Conservation (phyloP, 495 filamentous ascomycete genomes). For the Hypoxylon subgilvum region DNA sequence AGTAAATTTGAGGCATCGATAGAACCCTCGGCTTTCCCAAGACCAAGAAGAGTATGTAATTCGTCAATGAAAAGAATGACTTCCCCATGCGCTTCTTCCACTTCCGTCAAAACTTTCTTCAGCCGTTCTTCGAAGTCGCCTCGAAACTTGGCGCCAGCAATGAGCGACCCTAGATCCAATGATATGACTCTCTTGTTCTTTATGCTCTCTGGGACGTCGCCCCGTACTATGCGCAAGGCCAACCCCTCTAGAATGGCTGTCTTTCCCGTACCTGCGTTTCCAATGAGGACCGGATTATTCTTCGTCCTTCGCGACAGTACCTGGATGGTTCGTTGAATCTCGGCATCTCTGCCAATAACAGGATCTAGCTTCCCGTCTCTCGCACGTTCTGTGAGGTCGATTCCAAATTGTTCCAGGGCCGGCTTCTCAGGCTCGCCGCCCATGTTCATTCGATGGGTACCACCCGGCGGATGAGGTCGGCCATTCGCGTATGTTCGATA, state of each 20-base stretch:
- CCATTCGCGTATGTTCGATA: conserved; percentile 75
- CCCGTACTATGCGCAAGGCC: conserved; percentile 86
- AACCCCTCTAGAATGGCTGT: conserved; percentile 93
- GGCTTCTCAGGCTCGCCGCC: conserved; percentile 80
- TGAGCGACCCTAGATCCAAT: conserved; percentile 86
- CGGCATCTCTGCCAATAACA: conserved; percentile 88
- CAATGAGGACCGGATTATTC: conserved; percentile 95
- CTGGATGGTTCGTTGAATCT: conserved; percentile 94
- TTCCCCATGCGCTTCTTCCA: conserved; percentile 83
- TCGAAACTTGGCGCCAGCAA: conserved; percentile 93
- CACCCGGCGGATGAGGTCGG: conserved; percentile 83
- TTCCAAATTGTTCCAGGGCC: conserved; percentile 86
- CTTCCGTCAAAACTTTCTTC: conserved; percentile 88
- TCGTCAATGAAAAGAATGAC: conserved; percentile 97
- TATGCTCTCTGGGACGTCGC: conserved; percentile 95
- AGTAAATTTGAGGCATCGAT: conserved; percentile 95
- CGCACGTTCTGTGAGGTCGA: conserved; percentile 87
- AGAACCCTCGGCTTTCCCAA: conserved; percentile 93
- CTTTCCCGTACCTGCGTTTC: conserved; percentile 91
- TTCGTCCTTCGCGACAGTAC: conserved; percentile 91
- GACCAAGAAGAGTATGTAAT: conserved; percentile 85
- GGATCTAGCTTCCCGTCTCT: conserved; percentile 91
- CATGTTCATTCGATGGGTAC: conserved; percentile 90
- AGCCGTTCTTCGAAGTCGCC: conserved; percentile 96
- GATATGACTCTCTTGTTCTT: conserved; percentile 90